phyloP scores from a whole-genome alignment of 2,329 filamentous ascomycete genomes.

The Phialophora verrucosa region DNA sequence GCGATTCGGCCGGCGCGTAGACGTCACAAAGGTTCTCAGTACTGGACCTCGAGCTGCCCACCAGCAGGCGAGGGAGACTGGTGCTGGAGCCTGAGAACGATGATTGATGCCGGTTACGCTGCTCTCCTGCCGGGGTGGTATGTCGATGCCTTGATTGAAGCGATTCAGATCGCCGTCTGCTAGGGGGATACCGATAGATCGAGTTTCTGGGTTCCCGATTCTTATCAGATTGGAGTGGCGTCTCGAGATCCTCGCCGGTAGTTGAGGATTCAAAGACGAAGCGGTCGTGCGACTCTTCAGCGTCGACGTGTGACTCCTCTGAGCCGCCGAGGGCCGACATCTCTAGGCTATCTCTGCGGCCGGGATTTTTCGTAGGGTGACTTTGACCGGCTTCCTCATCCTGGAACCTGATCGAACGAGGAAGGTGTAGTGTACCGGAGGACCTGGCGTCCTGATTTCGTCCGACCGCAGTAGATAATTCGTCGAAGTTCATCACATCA shows the following conservation, averaged over 20 bases:
- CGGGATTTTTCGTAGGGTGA: background rate
- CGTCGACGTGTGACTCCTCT: background rate
- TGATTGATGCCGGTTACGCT: background rate
- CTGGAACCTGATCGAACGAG: conserved; percentile 12
- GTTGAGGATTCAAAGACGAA: background rate
- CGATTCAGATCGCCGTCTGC: conserved; percentile 1
- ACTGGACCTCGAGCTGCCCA: conserved; percentile 6
- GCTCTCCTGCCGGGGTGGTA: background rate
- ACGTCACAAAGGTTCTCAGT: conserved; percentile 7
- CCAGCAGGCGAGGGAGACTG: conserved; percentile 19
- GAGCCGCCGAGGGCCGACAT: conserved; percentile 7
- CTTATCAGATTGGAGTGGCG: background rate
- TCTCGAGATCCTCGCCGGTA: background rate
- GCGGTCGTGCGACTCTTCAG: background rate
- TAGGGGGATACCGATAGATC: conserved; percentile 7
- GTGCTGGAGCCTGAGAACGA: conserved; percentile 12
- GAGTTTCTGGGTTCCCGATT: conserved; percentile 1
- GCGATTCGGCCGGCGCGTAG: conserved; percentile 52
- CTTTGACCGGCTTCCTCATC: conserved; percentile 4
- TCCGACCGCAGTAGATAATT: background rate
- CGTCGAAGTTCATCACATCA: background rate
- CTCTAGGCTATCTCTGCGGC: conserved; percentile 8
- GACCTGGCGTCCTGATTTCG: background rate
- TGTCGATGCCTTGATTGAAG: conserved; percentile 7
- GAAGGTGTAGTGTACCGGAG: background rate